Conservation (phyloP, 2,329 filamentous ascomycete genomes). For the Ophiocordyceps camponoti-saundersi region DNA sequence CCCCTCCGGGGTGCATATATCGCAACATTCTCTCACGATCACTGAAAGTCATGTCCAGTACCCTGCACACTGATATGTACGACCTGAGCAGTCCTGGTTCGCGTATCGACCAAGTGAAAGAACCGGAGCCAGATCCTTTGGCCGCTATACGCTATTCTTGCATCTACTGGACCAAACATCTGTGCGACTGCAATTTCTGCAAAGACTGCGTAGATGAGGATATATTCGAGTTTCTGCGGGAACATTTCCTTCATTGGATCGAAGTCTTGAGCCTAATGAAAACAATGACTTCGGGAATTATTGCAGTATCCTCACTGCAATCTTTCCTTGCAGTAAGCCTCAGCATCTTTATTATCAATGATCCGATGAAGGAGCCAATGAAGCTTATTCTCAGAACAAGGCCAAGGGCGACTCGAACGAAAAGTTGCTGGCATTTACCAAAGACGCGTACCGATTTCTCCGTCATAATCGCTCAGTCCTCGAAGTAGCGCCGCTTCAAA, state of each 20-base stretch:
- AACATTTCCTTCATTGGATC: conserved; percentile 7
- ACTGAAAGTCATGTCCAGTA: not conserved
- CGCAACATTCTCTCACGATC: not conserved
- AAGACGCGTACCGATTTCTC: not conserved
- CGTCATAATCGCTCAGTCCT: not conserved
- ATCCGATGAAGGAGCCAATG: not conserved
- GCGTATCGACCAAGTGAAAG: not conserved
- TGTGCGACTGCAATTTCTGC: not conserved
- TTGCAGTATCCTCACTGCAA: not conserved
- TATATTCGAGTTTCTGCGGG: conserved; percentile 2
- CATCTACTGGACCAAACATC: conserved; percentile 4
- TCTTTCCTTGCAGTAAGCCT: not conserved
- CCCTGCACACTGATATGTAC: conserved; percentile 8
- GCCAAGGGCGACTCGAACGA: not conserved
- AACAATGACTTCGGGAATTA: not conserved
- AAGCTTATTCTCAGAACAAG: not conserved
- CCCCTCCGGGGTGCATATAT: not conserved
- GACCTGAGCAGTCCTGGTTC: conserved; percentile 4
- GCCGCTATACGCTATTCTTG: conserved; percentile 2
- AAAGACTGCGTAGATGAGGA: too few relatives aligned
- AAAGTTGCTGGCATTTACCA: not conserved
- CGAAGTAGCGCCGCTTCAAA: not conserved
- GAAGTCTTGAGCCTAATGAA: conserved; percentile 4
- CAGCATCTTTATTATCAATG: too few relatives aligned
- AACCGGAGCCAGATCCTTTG: conserved; percentile 3